Percentiles rank a stretch among this genome's conserved stretches.
phyloP scores from a whole-genome alignment of 2,329 filamentous ascomycete species.

The Aspergillus puulaauensis region DNA sequence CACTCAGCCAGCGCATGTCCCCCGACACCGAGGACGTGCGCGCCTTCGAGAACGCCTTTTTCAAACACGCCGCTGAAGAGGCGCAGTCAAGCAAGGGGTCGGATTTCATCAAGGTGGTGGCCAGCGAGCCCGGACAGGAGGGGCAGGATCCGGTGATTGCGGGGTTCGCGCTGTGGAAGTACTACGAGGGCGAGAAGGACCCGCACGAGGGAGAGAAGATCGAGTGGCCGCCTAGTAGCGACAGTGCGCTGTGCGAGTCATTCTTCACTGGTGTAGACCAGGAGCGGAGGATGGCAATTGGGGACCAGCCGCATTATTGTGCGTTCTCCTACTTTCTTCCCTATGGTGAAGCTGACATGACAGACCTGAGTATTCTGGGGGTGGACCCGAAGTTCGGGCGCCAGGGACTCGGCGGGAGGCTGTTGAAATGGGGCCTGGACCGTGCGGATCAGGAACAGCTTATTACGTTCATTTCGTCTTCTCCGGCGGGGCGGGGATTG shows the following conservation, averaged over 20 bases:
- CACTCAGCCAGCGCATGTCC: constrained; percentile 10
- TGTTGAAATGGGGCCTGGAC: constrained; percentile 12
- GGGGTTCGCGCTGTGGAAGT: constrained; percentile 10
- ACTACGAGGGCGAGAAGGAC: background rate
- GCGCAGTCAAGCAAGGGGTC: background rate
- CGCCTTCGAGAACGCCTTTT: background rate
- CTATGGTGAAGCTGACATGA: background rate
- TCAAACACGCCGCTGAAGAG: background rate
- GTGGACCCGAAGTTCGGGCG: constrained; percentile 9
- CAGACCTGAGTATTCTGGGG: constrained; percentile 13
- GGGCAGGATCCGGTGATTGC: background rate
- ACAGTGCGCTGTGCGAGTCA: constrained; percentile 5
- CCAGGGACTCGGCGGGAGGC: constrained; percentile 2
- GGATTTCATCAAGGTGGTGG: constrained; percentile 6
- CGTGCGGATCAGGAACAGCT: constrained; percentile 8
- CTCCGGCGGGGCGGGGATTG: constrained; percentile 6
- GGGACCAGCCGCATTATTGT: constrained; percentile 11
- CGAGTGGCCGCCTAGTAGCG: constrained; percentile 8
- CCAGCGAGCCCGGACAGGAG: background rate
- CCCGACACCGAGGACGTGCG: constrained; percentile 7
- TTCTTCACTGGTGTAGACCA: constrained; percentile 1
- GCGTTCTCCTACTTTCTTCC: background rate
- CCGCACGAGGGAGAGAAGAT: background rate
- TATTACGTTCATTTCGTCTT: constrained; percentile 7
- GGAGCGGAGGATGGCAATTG: constrained; percentile 1